Evolutionary conservation across 139 green algal species (phyloP), one percentile per base, ranked within the genome.

Genomic region (Limnomonas spitsbergensis): DNA sequence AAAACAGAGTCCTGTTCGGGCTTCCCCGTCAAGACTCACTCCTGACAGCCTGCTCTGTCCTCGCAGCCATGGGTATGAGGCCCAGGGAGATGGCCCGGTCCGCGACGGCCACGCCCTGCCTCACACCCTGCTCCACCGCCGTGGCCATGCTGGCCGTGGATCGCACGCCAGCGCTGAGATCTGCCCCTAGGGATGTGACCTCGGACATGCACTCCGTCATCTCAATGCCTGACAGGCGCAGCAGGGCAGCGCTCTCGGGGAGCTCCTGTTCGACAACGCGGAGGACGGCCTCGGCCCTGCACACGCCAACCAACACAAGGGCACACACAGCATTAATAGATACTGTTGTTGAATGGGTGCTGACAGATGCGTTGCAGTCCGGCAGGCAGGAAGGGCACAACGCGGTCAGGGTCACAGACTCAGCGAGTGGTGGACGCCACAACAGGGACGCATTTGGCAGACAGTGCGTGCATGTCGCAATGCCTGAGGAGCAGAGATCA

Each of bases 211-310:
- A 53, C 29, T 78, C 78, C 4, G 69, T 76, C 53, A 83, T 38
- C 32, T 83, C 78, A 34, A 83, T 34, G 2, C 78, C 78, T 9
- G 78, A 78, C 26, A 83, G 54, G 2, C 78, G 78, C 32, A 83
- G 54, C 54, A 78, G 29, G 4, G 78, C 78, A 40, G 78, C 78
- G 4, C 66, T 83, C 34, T 83, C 52, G 9, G 78, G 78, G 2
- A 83, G 70, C 70, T 83, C 78, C 27, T 38, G n/a, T 70, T 83
- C 78, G 20, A 77, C 42, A 29, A 77, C 40, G 38, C 29, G 4
- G 40, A 83, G 53, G 37, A 83, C 38, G 1, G n/a, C 3, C 20
- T 77, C 54, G 4, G 78, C 54, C 2, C 35, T 40, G 2, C n/a
- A n/a, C 31, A 2, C 1, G 77, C 77, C 37, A 61, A 3, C 2